Percentiles rank a stretch among this genome's conserved stretches.
Conservation (phyloP, 306 rosid species). For the Inga leiocalycina region DNA sequence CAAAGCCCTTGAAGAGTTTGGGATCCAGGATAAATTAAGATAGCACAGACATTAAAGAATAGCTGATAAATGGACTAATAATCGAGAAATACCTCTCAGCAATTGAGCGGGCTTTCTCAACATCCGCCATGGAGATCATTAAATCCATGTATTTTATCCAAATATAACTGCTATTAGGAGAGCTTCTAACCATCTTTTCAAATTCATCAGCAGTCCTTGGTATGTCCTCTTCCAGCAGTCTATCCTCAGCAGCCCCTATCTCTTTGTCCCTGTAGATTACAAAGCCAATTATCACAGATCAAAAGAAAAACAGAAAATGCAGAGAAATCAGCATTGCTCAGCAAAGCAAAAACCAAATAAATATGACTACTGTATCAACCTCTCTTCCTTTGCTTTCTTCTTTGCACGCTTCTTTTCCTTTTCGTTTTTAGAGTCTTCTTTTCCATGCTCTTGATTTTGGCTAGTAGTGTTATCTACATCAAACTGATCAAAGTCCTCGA, state of each 20-base stretch:
- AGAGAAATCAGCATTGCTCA: neutral
- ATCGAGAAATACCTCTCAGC: slow-evolving; percentile 70
- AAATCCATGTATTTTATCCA: slow-evolving; percentile 95
- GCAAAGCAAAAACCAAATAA: slow-evolving; percentile 11
- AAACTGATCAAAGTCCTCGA: slow-evolving; percentile 65
- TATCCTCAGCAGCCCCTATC: slow-evolving; percentile 82
- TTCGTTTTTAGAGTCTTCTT: slow-evolving; percentile 41
- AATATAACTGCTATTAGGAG: slow-evolving; percentile 87
- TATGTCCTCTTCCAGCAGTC: slow-evolving; percentile 72
- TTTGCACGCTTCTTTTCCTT: slow-evolving; percentile 65
- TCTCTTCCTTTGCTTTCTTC: slow-evolving; percentile 70
- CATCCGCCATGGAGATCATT: slow-evolving; percentile 68
- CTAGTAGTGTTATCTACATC: slow-evolving; percentile 36
- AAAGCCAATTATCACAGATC: neutral
- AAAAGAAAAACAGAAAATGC: neutral
- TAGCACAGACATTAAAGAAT: neutral
- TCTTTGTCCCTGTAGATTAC: slow-evolving; percentile 66
- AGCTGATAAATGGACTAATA: neutral
- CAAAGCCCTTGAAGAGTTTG: slow-evolving; percentile 69
- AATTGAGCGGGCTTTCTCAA: slow-evolving; percentile 89
- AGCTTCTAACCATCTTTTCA: slow-evolving; percentile 85
- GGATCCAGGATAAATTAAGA: slow-evolving; percentile 28
- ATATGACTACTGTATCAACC: slow-evolving; percentile 45
- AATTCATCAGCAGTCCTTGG: slow-evolving; percentile 91
- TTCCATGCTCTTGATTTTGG: slow-evolving; percentile 49